phyloP scores from a whole-genome alignment of 2,329 filamentous ascomycete genomes.

The Juglanconis juglandina region DNA sequence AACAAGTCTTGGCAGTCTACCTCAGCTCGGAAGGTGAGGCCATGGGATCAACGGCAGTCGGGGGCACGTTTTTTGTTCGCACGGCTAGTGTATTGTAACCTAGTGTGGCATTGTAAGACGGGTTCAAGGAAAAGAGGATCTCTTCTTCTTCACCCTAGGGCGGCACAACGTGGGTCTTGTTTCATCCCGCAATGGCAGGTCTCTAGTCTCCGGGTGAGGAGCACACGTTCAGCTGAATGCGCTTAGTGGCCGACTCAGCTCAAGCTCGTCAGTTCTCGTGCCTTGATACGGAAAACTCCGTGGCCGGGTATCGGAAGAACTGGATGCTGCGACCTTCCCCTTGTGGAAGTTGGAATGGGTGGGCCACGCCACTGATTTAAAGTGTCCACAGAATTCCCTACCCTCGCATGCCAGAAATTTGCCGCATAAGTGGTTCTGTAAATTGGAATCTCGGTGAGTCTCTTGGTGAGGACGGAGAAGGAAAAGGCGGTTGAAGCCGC shows the following conservation, averaged over 20 bases:
- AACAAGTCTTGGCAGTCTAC: neutral
- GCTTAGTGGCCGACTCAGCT: neutral
- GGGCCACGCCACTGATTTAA: neutral
- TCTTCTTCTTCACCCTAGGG: neutral
- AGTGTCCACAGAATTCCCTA: neutral
- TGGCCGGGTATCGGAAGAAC: neutral
- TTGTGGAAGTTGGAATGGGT: slow-evolving; percentile 9
- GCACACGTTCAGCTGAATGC: neutral
- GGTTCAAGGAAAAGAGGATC: neutral
- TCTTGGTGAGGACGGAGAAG: neutral
- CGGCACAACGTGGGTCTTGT: neutral
- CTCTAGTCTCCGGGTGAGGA: neutral
- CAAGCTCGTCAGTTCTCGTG: neutral
- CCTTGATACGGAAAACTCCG: neutral
- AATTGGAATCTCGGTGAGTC: neutral
- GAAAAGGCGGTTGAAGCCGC: neutral
- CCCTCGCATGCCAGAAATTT: neutral
- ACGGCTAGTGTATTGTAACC: neutral
- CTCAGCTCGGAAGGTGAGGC: neutral
- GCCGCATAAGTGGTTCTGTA: neutral
- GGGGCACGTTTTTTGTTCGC: neutral
- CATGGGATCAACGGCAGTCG: neutral
- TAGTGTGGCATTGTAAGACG: neutral
- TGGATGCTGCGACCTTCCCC: slow-evolving; percentile 13
- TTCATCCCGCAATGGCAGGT: slow-evolving; percentile 9